Percentiles rank a stretch among this genome's conserved stretches.
phyloP scores from a whole-genome alignment of 768 basidiomycete genomes.

The Hericium alpestre region DNA sequence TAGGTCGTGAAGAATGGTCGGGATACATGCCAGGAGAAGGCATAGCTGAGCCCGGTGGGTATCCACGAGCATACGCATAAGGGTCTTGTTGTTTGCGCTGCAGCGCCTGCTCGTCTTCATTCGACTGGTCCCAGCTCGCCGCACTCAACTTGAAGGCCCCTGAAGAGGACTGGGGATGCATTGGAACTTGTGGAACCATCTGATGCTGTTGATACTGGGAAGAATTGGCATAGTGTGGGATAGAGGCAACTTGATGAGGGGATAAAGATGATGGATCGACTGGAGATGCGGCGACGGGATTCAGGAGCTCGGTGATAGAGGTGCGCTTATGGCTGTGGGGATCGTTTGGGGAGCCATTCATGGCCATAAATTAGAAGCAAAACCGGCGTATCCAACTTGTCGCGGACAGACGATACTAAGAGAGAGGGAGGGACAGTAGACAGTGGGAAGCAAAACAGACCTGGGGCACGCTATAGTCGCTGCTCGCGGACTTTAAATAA shows the following conservation, averaged over 20 bases:
- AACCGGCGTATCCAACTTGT: not conserved
- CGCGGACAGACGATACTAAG: not conserved
- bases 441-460: not conserved
- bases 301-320: constrained; percentile 40
- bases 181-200: constrained; percentile 8
- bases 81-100: constrained; percentile 6
- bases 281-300: constrained; percentile 31
- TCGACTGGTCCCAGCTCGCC: constrained; percentile 45
- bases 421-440: not conserved
- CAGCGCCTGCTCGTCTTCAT: constrained; percentile 20
- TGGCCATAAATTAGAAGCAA: constrained; percentile 5
- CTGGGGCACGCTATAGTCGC: not conserved
- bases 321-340: constrained; percentile 32
- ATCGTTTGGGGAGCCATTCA: constrained; percentile 34
- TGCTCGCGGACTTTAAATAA: not conserved
- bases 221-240: constrained; percentile 5
- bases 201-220: constrained; percentile 12
- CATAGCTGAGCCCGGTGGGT: not conserved
- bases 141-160: constrained; percentile 45
- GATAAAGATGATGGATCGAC: constrained; percentile 18
- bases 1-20: constrained; percentile 13
- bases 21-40: constrained; percentile 17
- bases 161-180: constrained; percentile 3
- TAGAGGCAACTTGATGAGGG: constrained; percentile 8
- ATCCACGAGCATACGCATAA: constrained; percentile 1